These are phyloP conservation scores for Centella asiatica DNA, from an alignment of 129 eudicot genomes.

Conservation along the genomic window DNA sequence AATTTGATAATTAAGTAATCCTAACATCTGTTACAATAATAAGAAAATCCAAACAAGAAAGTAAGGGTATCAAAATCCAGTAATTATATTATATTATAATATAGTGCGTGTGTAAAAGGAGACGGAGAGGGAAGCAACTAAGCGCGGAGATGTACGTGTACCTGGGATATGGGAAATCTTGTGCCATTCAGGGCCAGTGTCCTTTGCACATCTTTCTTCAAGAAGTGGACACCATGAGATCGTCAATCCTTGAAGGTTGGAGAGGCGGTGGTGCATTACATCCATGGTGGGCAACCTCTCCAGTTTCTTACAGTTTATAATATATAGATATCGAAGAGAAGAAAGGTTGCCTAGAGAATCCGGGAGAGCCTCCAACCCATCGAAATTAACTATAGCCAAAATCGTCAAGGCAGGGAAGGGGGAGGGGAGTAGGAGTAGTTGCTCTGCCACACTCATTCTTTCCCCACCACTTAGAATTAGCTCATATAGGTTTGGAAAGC, in stretches of 20 bases:
- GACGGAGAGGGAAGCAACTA: too few relatives aligned
- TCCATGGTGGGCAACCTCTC: not conserved
- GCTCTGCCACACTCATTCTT: not conserved
- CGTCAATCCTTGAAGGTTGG: not conserved
- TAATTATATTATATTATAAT: too few relatives aligned
- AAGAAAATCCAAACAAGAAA: too few relatives aligned
- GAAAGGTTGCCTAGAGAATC: not conserved
- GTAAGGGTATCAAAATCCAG: too few relatives aligned
- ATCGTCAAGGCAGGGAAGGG: not conserved
- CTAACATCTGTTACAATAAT: too few relatives aligned
- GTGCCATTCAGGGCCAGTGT: not conserved
- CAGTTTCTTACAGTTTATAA: not conserved
- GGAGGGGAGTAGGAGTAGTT: not conserved
- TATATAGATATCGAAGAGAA: not conserved
- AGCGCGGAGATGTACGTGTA: too few relatives aligned
- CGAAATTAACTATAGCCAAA: not conserved
- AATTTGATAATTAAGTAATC: too few relatives aligned
- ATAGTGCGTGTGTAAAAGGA: too few relatives aligned
- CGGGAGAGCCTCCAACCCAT: not conserved
- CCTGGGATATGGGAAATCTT: not conserved
- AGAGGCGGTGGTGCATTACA: not conserved
- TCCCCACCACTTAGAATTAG: not conserved
- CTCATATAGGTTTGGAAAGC: not conserved
- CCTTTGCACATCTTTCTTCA: not conserved
- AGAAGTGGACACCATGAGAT: not conserved